Evolutionary conservation across 441 rosid species (phyloP).

Genomic region (Isatis lusitanica): DNA sequence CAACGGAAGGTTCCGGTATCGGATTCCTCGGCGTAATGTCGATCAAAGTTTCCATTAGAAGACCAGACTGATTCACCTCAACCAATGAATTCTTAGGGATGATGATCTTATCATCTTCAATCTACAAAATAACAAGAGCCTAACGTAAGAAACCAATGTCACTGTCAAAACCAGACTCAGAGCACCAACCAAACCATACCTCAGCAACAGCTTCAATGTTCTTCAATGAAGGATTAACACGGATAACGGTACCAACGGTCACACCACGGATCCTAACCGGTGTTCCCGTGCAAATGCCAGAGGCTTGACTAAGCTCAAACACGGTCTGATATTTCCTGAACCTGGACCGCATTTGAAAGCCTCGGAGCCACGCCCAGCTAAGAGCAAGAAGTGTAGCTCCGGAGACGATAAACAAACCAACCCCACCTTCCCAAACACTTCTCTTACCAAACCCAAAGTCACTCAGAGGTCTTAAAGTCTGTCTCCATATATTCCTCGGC

Average conservation of each 20-base stretch:
- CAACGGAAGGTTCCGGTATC: slow-evolving; percentile 76
- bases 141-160: background rate
- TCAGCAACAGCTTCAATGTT: slow-evolving; percentile 90
- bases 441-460: slow-evolving; percentile 89
- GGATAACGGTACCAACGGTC: slow-evolving; percentile 82
- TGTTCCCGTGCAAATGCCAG: slow-evolving; percentile 87
- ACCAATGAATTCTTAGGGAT: slow-evolving; percentile 82
- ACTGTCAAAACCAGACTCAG: slow-evolving; percentile 10
- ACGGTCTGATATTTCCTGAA: slow-evolving; percentile 83
- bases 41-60: slow-evolving; percentile 91
- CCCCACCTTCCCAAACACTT: slow-evolving; percentile 98
- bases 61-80: slow-evolving; percentile 98
- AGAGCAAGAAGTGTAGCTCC: slow-evolving; percentile 81
- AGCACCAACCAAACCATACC: slow-evolving; percentile 43
- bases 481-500: slow-evolving; percentile 74
- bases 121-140: slow-evolving; percentile 40
- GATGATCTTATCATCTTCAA: slow-evolving; percentile 90
- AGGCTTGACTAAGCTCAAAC: slow-evolving; percentile 80
- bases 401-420: slow-evolving; percentile 87
- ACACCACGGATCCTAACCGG: slow-evolving; percentile 96
- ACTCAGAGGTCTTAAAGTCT: slow-evolving; percentile 71
- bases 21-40: slow-evolving; percentile 89
- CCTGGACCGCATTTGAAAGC: slow-evolving; percentile 74
- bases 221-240: slow-evolving; percentile 82
- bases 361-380: slow-evolving; percentile 87